phyloP scores from a whole-genome alignment of 1,139 yeast genomes.

The Komagataea norvegica region DNA sequence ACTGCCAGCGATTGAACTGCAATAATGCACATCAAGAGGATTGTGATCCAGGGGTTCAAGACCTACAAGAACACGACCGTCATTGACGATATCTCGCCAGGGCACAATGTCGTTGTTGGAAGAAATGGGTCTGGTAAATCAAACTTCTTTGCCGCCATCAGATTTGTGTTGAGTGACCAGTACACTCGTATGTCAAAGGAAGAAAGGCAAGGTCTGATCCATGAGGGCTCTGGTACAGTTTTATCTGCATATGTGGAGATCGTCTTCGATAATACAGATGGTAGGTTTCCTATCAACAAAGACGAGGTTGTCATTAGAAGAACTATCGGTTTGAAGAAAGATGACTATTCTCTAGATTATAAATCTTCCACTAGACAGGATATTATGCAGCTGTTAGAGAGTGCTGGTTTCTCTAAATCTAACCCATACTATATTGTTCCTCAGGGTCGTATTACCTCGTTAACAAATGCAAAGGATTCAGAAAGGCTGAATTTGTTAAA shows the following conservation, averaged over 20 bases:
- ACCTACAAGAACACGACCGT: conserved; percentile 84
- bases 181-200: conserved; percentile 84
- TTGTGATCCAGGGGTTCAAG: conserved; percentile 88
- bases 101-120: conserved; percentile 88
- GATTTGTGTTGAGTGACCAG: conserved; percentile 90
- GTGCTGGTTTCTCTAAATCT: conserved; percentile 87
- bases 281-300: conserved; percentile 51
- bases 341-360: conserved; percentile 57
- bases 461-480: conserved; percentile 83
- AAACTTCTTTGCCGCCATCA: conserved; percentile 90
- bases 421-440: conserved; percentile 97
- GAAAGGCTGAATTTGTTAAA: conserved; percentile 77
- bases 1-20: too few relatives aligned
- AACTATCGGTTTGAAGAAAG: conserved; percentile 89
- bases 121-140: conserved; percentile 97
- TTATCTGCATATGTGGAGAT: conserved; percentile 94
- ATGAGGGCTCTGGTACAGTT: conserved; percentile 87
- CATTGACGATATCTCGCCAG: conserved; percentile 72
- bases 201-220: conserved; percentile 83
- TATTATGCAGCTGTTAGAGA: conserved; percentile 76
- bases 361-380: conserved; percentile 78
- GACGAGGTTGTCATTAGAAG: conserved; percentile 73
- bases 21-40: conserved; percentile 43
- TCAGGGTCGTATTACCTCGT: conserved; percentile 81
- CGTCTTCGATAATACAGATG: conserved; percentile 74